A percentile compares a stretch with the other conserved stretches of the same genome.
Evolutionary conservation across 2,329 filamentous ascomycete genomes (phyloP).

Genomic region (Aspergillus bombycis): DNA sequence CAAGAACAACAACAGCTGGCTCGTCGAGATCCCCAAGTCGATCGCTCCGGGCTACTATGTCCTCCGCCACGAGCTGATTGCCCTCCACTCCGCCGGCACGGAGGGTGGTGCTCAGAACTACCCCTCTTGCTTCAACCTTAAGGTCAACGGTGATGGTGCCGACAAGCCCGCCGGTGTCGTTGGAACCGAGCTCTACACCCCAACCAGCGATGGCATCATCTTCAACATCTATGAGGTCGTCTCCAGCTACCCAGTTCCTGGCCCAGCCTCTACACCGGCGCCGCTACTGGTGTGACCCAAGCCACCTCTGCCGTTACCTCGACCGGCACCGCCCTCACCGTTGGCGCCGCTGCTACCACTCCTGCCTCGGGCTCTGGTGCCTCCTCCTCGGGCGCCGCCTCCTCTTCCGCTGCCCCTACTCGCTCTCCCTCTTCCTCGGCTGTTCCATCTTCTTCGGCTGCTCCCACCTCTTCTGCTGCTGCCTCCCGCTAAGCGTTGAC

Average conservation of each 20-base stretch:
- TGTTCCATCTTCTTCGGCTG: neutral
- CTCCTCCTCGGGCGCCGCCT: neutral
- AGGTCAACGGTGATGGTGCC: constrained; percentile 56
- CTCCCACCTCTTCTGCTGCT: constrained; percentile 4
- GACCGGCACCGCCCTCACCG: constrained; percentile 14
- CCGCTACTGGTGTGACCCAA: constrained; percentile 16
- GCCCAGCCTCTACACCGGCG: constrained; percentile 39
- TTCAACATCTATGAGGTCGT: constrained; percentile 59
- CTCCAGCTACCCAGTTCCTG: constrained; percentile 53
- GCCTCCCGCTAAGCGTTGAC: neutral
- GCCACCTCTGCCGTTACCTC: constrained; percentile 18
- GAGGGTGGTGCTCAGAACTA: constrained; percentile 54
- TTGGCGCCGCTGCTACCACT: constrained; percentile 5
- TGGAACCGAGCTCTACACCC: constrained; percentile 58
- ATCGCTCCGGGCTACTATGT: constrained; percentile 54
- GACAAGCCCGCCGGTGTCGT: constrained; percentile 48
- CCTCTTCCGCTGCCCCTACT: constrained; percentile 6
- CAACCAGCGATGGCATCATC: constrained; percentile 57
- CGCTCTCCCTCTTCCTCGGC: neutral
- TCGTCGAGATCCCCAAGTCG: constrained; percentile 47
- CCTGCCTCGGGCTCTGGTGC: neutral
- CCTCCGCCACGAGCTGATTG: constrained; percentile 56
- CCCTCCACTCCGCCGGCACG: constrained; percentile 47
- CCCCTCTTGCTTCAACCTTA: constrained; percentile 60
- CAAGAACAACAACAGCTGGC: constrained; percentile 51